Evolutionary conservation across 805 yeast species (phyloP), one percentile per base, ranked within the genome.

Genomic region (Kodamaea kakaduensis): DNA sequence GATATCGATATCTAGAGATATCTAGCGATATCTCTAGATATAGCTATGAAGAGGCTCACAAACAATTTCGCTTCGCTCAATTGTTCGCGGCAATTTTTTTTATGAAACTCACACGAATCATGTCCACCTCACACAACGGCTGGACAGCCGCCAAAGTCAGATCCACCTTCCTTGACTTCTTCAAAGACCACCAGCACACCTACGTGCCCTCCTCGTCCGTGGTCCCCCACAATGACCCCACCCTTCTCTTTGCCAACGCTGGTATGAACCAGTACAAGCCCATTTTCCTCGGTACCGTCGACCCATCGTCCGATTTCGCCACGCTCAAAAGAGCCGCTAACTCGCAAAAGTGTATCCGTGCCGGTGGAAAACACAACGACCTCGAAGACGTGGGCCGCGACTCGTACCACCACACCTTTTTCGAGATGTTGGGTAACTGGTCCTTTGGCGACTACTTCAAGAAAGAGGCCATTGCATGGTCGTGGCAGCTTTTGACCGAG

Each of bases 251-350:
- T 58, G 95, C 98, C 56, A 93, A 93, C 59, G 99, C 99, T 41
- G 98, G 97, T 65, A 93, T 93, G 99, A 93, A 93, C 68, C 99
- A 93, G 70, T 93, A 89, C 66, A 93, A 93, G 64, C 96, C 98
- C 9, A 93, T 93, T 50, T 93, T 93, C 61, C 71, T 89, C 54
- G 99, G 99, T 37, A 89, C 97, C 7, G 97, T 88, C 31, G 97
- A 93, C 51, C 99, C 99, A 20, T 70, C 90, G 15, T 81, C 93
- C 28, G 93, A 88, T 32, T 84, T 90, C 54, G 81, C 87, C 50
- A 69, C 71, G 45, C 72, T 93, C 61, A 86, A 83, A 56, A 76
- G 96, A 48, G 96, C 98, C 32, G 83, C 77, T 49, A 90, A 93
- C 73, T 87, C 97, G 10, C 99, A 93, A 58, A 93, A 93, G 64